phyloP scores from a whole-genome alignment of 169 alveolate species.

The Plasmodium fragile region DNA sequence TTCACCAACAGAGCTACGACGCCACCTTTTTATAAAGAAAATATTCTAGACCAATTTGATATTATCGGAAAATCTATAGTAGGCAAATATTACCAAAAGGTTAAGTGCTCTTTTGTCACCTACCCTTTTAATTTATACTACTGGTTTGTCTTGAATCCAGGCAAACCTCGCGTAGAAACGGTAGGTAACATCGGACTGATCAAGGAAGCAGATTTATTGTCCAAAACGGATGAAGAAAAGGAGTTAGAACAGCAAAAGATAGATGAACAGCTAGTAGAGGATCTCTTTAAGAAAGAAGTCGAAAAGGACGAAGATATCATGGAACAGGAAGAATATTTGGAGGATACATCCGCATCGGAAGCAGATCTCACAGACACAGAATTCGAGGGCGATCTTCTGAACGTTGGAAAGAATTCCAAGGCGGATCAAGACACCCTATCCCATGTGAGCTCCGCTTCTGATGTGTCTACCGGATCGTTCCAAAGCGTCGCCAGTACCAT shows the following conservation, averaged over 20 bases:
- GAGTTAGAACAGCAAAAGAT: not conserved
- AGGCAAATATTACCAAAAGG: conserved; percentile 24
- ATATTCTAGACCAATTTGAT: conserved; percentile 62
- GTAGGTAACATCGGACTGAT: conserved; percentile 36
- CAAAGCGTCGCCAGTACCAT: not conserved
- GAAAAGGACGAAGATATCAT: not conserved
- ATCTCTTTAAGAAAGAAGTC: conserved; percentile 6
- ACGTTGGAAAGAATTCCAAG: not conserved
- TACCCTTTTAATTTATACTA: conserved; percentile 52
- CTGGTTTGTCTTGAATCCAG: conserved; percentile 71
- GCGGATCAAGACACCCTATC: not conserved
- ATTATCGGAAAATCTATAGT: conserved; percentile 52
- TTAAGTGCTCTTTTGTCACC: conserved; percentile 59
- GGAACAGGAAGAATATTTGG: not conserved
- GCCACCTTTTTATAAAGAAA: conserved; percentile 42
- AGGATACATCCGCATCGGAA: conserved; percentile 11
- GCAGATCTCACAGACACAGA: not conserved
- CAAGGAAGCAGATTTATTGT: conserved; percentile 45
- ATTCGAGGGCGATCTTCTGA: not conserved
- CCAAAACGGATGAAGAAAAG: conserved; percentile 6
- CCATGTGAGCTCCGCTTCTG: not conserved
- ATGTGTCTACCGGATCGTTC: not conserved
- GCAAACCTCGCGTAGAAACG: conserved; percentile 24
- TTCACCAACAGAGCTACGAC: conserved; percentile 61
- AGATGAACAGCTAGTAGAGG: conserved; percentile 29